Conservation (phyloP, 2,329 filamentous ascomycete species). For the Xylaria sp. region DNA sequence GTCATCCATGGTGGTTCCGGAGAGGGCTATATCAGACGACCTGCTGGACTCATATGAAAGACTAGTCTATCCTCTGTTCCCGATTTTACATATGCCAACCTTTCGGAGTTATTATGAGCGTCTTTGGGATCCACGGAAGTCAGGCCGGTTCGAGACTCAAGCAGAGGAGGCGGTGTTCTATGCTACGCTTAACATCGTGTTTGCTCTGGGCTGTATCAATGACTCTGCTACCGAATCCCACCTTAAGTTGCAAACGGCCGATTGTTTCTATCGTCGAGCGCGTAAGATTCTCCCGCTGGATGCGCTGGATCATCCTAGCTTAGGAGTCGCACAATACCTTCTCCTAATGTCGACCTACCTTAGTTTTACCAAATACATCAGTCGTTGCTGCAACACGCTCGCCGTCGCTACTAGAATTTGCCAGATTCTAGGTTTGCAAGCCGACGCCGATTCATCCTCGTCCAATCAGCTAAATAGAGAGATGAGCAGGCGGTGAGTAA, state of each 20-base stretch:
- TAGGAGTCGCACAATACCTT: not conserved
- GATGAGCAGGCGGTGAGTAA: not conserved
- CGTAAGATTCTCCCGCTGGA: not conserved
- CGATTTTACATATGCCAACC: not conserved
- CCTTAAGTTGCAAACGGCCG: not conserved
- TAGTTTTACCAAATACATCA: not conserved
- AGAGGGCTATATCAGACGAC: not conserved
- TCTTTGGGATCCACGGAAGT: not conserved
- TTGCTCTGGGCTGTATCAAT: not conserved
- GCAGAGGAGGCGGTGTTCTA: not conserved
- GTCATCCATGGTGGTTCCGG: not conserved
- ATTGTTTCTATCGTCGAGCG: not conserved
- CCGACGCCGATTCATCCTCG: not conserved
- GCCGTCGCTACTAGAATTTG: not conserved
- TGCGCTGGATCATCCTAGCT: not conserved
- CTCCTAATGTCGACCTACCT: not conserved
- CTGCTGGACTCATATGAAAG: not conserved
- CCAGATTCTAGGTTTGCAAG: not conserved
- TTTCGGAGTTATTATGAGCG: not conserved
- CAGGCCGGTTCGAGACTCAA: not conserved
- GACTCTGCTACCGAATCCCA: not conserved
- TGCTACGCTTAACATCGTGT: not conserved
- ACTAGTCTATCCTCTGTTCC: constrained; percentile 5
- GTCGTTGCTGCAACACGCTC: not conserved
- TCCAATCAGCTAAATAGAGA: not conserved